Base-by-base conservation (phyloP, 495 filamentous ascomycete genomes). In the Penicillium coprophilum region DNA sequence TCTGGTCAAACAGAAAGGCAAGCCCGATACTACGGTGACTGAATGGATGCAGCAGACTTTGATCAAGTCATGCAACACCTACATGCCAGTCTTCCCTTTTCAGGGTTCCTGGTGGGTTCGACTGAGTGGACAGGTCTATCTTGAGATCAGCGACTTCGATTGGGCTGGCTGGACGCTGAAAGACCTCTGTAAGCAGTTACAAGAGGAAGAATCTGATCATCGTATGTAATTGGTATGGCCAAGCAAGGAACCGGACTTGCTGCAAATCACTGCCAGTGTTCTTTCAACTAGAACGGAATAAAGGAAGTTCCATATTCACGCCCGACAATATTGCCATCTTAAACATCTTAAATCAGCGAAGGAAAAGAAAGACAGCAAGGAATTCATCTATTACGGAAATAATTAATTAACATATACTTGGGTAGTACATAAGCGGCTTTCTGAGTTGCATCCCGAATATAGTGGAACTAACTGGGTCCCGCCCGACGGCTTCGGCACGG, bases 101-200 rank as follows among this genome's bases (percentile, higher is more conserved):
- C 70, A 65, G 10, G 82, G 76, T 0, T 58, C 65, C 0, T 80
- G 75, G 64, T 93, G 86, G 87, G 76, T 76, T 1, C 73, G 91
- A 53, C 62, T 93, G 20, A 89, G 85, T 62, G 88, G 78, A 13
- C 88, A 93, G 76, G 76, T 92, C 0, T 96, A 90, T 70, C 68
- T 93, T 17, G 87, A 88, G 30, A 28, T 83, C 43, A 74, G 73
- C 0, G 90, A 94, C 71, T 92, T 92, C 62, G 81, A 85, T 64
- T 87, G 82, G 81, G 84, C 73, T 2, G 89, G 77, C 0, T 46
- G 72, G 41, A 70, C 72, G 17, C 62, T 92, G 59, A 78, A 79
- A 68, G 72, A 77, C 44, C 54, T 90, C 11, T 87, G 84, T 62
- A 71, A 75, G 31, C 36, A 31, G 45, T 6, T 55, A 38, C 32